Evolutionary conservation across 768 basidiomycete species (phyloP).

Genomic region (Psilocybe azurescens): DNA sequence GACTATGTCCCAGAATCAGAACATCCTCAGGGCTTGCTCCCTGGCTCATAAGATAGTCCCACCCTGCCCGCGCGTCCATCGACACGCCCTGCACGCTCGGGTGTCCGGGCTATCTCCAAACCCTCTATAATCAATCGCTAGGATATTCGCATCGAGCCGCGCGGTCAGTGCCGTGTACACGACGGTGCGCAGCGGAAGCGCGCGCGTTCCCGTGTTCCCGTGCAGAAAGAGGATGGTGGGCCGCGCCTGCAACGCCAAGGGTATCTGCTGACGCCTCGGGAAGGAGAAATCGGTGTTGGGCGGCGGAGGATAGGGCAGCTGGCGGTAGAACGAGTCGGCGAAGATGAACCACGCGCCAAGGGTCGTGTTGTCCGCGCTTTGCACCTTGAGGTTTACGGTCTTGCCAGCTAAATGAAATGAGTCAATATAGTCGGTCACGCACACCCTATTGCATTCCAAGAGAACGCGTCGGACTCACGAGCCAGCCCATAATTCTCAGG

Average conservation of each 20-base stretch:
- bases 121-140: conserved; percentile 78
- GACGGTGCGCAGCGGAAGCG: conserved; percentile 53
- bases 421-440: neutral
- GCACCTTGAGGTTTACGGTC: conserved; percentile 60
- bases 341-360: conserved; percentile 75
- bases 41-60: conserved; percentile 62
- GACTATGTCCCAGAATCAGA: conserved; percentile 72
- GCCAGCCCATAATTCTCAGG: conserved; percentile 48
- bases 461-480: conserved; percentile 33
- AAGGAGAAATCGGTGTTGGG: conserved; percentile 38
- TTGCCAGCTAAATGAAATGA: conserved; percentile 54
- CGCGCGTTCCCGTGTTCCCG: conserved; percentile 74
- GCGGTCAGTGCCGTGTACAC: conserved; percentile 56
- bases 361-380: conserved; percentile 64
- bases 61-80: conserved; percentile 63
- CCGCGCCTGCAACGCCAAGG: conserved; percentile 31
- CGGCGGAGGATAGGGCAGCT: conserved; percentile 35
- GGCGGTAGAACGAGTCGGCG: conserved; percentile 53
- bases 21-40: conserved; percentile 57
- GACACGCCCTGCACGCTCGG: conserved; percentile 67
- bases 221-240: conserved; percentile 78
- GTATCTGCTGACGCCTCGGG: conserved; percentile 30
- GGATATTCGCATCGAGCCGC: conserved; percentile 59
- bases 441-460: neutral
- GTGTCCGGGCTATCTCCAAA: conserved; percentile 73